Conservation (phyloP, 768 basidiomycete genomes). For the Collybiopsis luxurians region DNA sequence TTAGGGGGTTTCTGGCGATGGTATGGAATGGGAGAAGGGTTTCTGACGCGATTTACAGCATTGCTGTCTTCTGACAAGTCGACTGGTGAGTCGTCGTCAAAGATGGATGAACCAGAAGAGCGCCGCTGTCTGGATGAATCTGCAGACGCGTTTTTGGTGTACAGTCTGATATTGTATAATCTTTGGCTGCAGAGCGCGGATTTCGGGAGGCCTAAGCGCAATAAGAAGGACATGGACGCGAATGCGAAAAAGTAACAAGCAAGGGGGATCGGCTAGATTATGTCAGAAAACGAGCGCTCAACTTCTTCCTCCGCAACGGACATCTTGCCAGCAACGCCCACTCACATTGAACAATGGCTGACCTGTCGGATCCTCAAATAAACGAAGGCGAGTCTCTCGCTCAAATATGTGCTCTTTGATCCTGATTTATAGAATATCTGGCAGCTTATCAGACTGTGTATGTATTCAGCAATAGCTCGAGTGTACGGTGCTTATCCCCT, state of each 20-base stretch:
- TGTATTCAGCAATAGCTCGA: no score
- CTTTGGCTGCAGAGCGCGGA: neutral
- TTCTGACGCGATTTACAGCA: slow-evolving; percentile 39
- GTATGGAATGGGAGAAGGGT: slow-evolving; percentile 27
- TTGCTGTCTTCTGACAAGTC: slow-evolving; percentile 54
- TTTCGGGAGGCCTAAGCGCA: slow-evolving; percentile 1
- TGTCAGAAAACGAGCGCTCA: neutral
- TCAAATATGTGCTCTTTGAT: no score
- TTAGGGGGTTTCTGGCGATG: slow-evolving; percentile 37
- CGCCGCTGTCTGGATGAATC: slow-evolving; percentile 35
- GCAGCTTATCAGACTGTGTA: neutral
- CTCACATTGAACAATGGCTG: no score
- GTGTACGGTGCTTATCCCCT: no score
- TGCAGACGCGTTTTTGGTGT: neutral
- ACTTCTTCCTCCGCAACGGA: no score
- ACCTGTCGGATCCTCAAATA: no score
- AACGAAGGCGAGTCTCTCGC: no score
- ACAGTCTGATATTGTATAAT: neutral
- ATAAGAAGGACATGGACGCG: neutral
- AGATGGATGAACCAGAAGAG: slow-evolving; percentile 34
- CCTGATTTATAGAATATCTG: neutral
- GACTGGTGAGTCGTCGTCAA: slow-evolving; percentile 42
- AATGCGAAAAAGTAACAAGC: no score
- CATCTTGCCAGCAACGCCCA: no score
- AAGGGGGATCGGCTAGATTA: neutral